These are phyloP conservation scores for Auricularia auricula-judae DNA, from an alignment of 768 basidiomycete species.

Conservation along the genomic window DNA sequence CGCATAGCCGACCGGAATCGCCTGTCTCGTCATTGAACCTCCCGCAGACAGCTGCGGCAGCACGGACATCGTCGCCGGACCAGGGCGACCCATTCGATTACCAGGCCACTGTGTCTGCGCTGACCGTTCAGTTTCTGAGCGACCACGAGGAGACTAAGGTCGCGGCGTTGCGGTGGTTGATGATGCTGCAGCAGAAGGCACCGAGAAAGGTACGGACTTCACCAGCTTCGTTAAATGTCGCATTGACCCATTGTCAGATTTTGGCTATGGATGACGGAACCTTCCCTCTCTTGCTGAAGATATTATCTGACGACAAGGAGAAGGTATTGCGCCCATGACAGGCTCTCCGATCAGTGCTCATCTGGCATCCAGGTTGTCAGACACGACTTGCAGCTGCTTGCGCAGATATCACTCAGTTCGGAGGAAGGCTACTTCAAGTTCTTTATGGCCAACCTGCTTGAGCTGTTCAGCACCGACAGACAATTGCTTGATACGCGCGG, in stretches of 20 bases:
- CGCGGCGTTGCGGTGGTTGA: conserved; percentile 92
- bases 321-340: conserved; percentile 54
- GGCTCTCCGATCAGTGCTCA: not conserved
- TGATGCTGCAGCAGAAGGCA: conserved; percentile 97
- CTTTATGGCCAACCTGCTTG: conserved; percentile 91
- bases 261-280: conserved; percentile 94
- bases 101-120: conserved; percentile 79
- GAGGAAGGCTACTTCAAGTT: conserved; percentile 92
- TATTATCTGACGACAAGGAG: conserved; percentile 87
- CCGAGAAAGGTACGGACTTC: conserved; percentile 66
- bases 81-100: conserved; percentile 81
- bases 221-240: not conserved
- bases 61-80: conserved; percentile 11
- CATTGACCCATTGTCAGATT: conserved; percentile 39
- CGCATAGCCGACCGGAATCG: conserved; percentile 50
- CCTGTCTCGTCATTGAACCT: conserved; percentile 33
- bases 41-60: conserved; percentile 7
- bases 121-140: conserved; percentile 89
- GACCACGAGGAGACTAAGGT: conserved; percentile 96
- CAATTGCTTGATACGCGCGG: conserved; percentile 83
- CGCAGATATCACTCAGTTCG: conserved; percentile 92
- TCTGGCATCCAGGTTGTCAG: conserved; percentile 65
- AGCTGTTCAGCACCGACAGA: conserved; percentile 90
- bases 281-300: conserved; percentile 91
- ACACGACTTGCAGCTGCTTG: conserved; percentile 87